phyloP scores from a whole-genome alignment of 2,329 filamentous ascomycete species.

The Aspergillus arachidicola region DNA sequence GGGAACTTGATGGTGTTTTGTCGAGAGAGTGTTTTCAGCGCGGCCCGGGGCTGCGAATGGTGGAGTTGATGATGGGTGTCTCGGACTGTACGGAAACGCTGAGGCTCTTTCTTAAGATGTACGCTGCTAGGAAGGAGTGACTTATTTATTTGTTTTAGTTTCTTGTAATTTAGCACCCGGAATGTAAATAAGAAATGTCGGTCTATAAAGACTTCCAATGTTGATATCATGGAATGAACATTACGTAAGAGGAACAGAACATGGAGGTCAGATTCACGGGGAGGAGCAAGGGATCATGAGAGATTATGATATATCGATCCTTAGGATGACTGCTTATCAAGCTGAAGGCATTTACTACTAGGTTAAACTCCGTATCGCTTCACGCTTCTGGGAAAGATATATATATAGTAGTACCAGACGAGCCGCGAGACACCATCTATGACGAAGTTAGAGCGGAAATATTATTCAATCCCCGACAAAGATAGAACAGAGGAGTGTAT shows the following conservation, averaged over 20 bases:
- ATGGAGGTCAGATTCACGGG: too few species aligned
- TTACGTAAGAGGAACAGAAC: background rate
- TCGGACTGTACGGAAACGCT: background rate
- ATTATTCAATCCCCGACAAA: too few species aligned
- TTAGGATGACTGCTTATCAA: too few species aligned
- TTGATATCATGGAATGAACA: background rate
- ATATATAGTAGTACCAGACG: too few species aligned
- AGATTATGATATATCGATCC: too few species aligned
- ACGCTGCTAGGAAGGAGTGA: background rate
- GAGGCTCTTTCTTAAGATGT: background rate
- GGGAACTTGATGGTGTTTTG: background rate
- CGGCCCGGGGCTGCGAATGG: background rate
- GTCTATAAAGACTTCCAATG: background rate
- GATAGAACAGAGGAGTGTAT: too few species aligned
- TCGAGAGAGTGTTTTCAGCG: background rate
- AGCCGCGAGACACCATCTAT: too few species aligned
- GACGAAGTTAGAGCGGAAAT: too few species aligned
- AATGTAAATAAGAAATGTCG: background rate
- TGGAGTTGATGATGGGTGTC: background rate
- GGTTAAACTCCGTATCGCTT: too few species aligned
- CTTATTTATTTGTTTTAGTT: rapidly evolving
- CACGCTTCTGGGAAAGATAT: too few species aligned
- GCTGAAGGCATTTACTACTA: too few species aligned
- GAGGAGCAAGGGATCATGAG: too few species aligned
- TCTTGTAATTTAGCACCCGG: background rate